phyloP scores from a whole-genome alignment of 192 early-diverging fungal genomes.

The Chytriomyces sp. region DNA sequence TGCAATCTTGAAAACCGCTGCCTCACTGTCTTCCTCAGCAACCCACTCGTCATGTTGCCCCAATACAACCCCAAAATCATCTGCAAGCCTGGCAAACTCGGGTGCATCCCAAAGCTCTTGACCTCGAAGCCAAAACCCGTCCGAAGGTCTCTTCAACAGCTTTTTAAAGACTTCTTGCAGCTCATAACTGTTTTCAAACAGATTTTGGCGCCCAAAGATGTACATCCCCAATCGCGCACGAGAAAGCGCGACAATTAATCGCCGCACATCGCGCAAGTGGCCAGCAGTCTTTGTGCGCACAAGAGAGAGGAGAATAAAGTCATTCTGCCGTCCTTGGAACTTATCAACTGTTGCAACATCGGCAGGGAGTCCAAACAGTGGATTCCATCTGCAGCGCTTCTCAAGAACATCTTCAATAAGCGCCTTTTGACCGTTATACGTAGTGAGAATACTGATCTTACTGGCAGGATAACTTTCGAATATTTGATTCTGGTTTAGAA shows the following conservation, averaged over 20 bases:
- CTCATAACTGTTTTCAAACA: conserved; percentile 86
- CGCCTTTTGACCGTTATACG: conserved; percentile 96
- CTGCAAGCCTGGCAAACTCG: conserved; percentile 5
- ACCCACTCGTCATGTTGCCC: conserved; percentile 36
- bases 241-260: conserved; percentile 92
- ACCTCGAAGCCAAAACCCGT: conserved; percentile 58
- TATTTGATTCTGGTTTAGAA: neutral
- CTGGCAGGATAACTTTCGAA: conserved; percentile 75
- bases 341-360: conserved; percentile 92
- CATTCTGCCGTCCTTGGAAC: conserved; percentile 92
- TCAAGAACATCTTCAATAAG: conserved; percentile 90
- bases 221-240: conserved; percentile 93
- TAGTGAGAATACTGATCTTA: conserved; percentile 92
- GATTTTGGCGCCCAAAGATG: conserved; percentile 75
- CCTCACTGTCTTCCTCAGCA: conserved; percentile 12
- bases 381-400: conserved; percentile 84
- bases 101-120: conserved; percentile 20
- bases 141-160: conserved; percentile 66
- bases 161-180: conserved; percentile 70
- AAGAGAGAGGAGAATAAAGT: conserved; percentile 91
- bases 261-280: conserved; percentile 90
- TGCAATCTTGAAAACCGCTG: conserved; percentile 44
- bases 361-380: conserved; percentile 79
- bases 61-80: conserved; percentile 13
- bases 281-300: conserved; percentile 90